Evolutionary conservation across 169 alveolate species (phyloP), one percentile per base, ranked within the genome.

Genomic region (Cryptosporidium bovis): DNA sequence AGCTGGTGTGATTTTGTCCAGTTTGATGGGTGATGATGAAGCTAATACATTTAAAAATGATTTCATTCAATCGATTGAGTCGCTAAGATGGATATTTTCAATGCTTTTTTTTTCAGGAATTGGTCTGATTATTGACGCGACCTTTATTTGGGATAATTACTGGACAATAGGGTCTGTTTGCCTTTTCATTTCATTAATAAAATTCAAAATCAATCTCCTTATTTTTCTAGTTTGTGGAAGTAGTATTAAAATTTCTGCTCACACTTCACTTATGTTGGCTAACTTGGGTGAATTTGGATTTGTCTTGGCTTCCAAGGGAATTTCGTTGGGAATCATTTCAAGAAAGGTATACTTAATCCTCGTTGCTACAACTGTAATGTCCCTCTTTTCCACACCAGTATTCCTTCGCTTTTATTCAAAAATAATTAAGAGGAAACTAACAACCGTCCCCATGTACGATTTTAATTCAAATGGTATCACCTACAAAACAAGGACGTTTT

Each of bases 271-370:
- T 12, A 60, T 77, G 71, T 64, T 77, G 44, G 87, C 87, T 36
- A 77, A 77, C 36, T 50, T 77, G 40, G 87, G 87, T 18, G 87
- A 77, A 44, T 77, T 77, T 77, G 87, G 87, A 4, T 77, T 77
- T 77, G 87, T 77, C 1, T 44, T 77, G 13, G 87, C 87, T n/a
- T 77, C 87, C 13, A 77, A 77, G 20, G 87, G 87, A 15, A 62
- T 77, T 16, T 60, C 87, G 4, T 34, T 77, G 16, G 71, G 87
- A 7, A 77, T 77, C 3, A 62, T 77, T 16, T 77, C 87, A 31
- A 77, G 87, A 36, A 77, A 77, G 20, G 87, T 77, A 27, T 77
- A 77, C 12, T 46, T 77, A 16, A 60, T 77, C 8, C 71, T 77
- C 29, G 87, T 77, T 33, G 87, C 77, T 1, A 77, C 71, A 29